These are phyloP conservation scores for Coprinellus micaceus DNA, from an alignment of 768 basidiomycete genomes.

Conservation along the genomic window DNA sequence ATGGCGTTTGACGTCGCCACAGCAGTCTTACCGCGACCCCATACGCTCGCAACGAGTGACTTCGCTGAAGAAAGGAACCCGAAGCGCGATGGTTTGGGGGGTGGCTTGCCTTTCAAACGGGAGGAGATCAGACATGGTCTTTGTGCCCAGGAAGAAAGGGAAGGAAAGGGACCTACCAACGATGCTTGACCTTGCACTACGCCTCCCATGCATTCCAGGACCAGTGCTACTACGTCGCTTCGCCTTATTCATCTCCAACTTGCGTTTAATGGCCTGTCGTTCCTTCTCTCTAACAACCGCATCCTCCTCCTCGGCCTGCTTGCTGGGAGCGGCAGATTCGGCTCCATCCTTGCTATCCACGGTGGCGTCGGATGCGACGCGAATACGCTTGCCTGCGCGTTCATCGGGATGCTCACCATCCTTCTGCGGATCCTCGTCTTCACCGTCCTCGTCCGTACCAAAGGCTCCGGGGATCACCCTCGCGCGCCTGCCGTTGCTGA, in stretches of 20 bases:
- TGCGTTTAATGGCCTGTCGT: constrained; percentile 53
- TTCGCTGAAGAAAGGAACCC: constrained; percentile 74
- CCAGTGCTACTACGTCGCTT: constrained; percentile 68
- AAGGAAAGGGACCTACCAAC: constrained; percentile 31
- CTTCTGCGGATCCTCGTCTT: constrained; percentile 35
- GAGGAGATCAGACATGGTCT: no score
- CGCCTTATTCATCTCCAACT: constrained; percentile 63
- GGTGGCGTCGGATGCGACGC: constrained; percentile 31
- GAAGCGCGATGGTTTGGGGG: constrained; percentile 52
- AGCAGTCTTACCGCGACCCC: constrained; percentile 53
- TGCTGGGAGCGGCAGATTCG: constrained; percentile 32
- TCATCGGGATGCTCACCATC: constrained; percentile 23
- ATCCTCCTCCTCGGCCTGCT: constrained; percentile 18
- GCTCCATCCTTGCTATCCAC: constrained; percentile 8
- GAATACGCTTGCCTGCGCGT: constrained; percentile 31
- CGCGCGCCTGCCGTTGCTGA: constrained; percentile 43
- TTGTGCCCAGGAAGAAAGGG: no score
- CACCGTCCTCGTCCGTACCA: constrained; percentile 49
- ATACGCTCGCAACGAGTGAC: constrained; percentile 67
- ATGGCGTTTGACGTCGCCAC: constrained; percentile 25
- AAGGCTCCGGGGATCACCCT: constrained; percentile 56
- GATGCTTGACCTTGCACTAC: constrained; percentile 34
- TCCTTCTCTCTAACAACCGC: constrained; percentile 33
- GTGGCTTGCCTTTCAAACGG: constrained; percentile 32
- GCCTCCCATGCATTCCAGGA: constrained; percentile 33